phyloP scores from a whole-genome alignment of 2,329 filamentous ascomycete species.

The Ceratocystis albifundus region DNA sequence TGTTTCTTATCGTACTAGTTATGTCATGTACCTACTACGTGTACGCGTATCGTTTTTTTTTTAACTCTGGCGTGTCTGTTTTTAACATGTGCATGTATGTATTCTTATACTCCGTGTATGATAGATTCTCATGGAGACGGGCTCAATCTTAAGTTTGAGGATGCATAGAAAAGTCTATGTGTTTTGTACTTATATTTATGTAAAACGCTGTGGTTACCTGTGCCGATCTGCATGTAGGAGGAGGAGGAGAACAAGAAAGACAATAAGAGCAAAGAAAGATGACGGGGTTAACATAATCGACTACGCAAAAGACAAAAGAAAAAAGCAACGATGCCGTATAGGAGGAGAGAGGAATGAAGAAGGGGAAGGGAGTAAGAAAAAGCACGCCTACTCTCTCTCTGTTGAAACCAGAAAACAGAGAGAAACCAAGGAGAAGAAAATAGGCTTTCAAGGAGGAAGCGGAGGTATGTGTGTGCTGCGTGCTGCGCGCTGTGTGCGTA shows the following conservation, averaged over 20 bases:
- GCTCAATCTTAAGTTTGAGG: too few species aligned
- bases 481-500: too few species aligned
- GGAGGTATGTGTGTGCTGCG: too few species aligned
- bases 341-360: not conserved
- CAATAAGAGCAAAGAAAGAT: not conserved
- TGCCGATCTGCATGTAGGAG: not conserved
- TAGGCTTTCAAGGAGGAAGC: not conserved
- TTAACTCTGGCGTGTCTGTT: not conserved
- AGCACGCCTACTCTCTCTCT: too few species aligned
- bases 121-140: too few species aligned
- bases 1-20: not conserved
- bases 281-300: not conserved
- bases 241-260: not conserved
- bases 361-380: too few species aligned
- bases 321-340: not conserved
- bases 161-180: too few species aligned
- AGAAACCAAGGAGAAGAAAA: not conserved
- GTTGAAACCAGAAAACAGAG: constrained; percentile 2
- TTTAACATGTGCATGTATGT: not conserved
- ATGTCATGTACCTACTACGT: not conserved
- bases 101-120: not conserved
- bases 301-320: not conserved
- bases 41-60: not conserved
- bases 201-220: not conserved
- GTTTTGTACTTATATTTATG: not conserved